Conservation (phyloP, 2,329 filamentous ascomycete species). For the Penicillium janthinellum region DNA sequence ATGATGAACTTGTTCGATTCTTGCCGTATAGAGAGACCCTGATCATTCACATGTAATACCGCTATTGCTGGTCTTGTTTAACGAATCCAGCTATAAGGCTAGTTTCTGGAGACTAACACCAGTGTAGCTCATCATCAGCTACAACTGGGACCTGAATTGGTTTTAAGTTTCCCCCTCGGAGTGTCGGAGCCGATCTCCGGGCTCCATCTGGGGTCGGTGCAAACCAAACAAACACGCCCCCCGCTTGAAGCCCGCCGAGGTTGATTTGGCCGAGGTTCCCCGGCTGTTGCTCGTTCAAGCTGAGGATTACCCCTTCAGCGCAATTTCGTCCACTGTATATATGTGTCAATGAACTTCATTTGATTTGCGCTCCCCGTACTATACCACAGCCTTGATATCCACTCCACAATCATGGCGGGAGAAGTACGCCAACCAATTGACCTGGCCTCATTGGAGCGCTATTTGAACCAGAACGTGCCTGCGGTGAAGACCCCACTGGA, state of each 20-base stretch:
- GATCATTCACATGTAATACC: background rate
- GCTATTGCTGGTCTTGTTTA: background rate
- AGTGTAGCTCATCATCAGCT: too few species aligned
- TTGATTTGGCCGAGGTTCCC: constrained; percentile 24
- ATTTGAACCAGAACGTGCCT: constrained; percentile 76
- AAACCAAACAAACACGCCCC: constrained; percentile 5
- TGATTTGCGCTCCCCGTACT: background rate
- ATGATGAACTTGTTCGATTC: background rate
- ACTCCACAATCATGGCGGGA: constrained; percentile 68
- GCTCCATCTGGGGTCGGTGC: background rate
- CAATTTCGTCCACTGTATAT: constrained; percentile 5
- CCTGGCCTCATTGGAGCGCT: constrained; percentile 73
- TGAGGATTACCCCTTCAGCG: background rate
- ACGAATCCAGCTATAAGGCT: too few species aligned
- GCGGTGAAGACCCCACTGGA: constrained; percentile 80
- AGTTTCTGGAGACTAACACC: too few species aligned
- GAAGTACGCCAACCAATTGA: constrained; percentile 89
- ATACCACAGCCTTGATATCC: background rate
- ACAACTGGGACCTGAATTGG: too few species aligned
- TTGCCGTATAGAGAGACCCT: background rate
- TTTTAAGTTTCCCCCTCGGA: background rate
- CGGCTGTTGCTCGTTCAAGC: constrained; percentile 14
- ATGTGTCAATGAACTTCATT: constrained; percentile 6
- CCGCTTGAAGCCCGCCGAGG: constrained; percentile 10
- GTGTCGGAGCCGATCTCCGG: background rate